A percentile compares a stretch with the other conserved stretches of the same genome.
Evolutionary conservation across 2,329 filamentous ascomycete species (phyloP).

Genomic region (Fusarium solani-melongenae): DNA sequence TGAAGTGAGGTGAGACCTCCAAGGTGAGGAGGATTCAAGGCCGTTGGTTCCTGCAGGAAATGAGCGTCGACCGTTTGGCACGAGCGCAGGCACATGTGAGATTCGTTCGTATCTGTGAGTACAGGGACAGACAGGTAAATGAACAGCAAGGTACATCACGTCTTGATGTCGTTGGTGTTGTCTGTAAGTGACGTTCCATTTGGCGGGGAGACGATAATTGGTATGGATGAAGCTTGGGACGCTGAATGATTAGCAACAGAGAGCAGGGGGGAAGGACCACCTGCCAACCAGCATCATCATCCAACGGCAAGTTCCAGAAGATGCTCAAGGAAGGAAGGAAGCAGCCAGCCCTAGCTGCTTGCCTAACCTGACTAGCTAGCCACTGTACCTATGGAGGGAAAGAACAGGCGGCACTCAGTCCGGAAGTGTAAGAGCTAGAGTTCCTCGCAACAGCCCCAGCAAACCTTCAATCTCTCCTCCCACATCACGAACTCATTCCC

Average conservation of each 20-base stretch:
- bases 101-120: neutral
- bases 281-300: conserved; percentile 6
- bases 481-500: conserved; percentile 25
- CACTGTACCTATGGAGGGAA: neutral
- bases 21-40: neutral
- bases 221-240: neutral
- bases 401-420: neutral
- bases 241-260: neutral
- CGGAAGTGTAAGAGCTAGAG: neutral
- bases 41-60: conserved; percentile 20
- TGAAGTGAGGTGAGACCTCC: neutral
- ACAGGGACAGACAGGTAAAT: neutral
- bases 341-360: neutral
- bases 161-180: neutral
- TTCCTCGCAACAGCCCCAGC: neutral
- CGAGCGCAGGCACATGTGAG: neutral
- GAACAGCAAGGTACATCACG: neutral
- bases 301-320: neutral
- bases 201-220: neutral
- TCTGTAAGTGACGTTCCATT: neutral
- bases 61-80: conserved; percentile 7
- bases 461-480: conserved; percentile 20
- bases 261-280: neutral
- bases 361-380: neutral
- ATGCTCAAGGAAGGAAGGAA: neutral